Evolutionary conservation across 1,284 basidiomycete genomes (phyloP), one percentile per base, ranked within the genome.

Genomic region (Irpex sp.): DNA sequence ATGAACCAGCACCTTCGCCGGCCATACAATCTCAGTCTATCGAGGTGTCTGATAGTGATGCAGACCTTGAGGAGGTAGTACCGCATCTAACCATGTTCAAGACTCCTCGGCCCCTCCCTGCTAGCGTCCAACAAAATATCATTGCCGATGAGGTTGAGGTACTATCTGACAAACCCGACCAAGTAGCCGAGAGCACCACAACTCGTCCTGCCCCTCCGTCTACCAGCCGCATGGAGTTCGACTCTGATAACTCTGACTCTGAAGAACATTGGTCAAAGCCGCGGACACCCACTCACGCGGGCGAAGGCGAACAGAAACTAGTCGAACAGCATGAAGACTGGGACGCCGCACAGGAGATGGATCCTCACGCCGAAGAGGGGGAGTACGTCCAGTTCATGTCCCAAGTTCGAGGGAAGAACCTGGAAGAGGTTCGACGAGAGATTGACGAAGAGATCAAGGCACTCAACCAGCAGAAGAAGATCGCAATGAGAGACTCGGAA

Each of bases 381-480:
- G 95, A 97, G 71, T 98, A 97, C 75, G 95, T 91, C 15, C 84
- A 87, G 9, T 97, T 98, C 73, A 78, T 98, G 63, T 94, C 95
- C 5, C 89, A 95, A 67, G 90, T 98, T 67, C 93, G 94, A 72
- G 92, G 92, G 15, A 86, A 85, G 64, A 87, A 95, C 72, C 75
- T 97, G 59, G 88, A 91, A 49, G 83, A 89, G 49, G 92, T 97
- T 54, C 84, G 91, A 62, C 81, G 82, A 56, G 96, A 99, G 76
- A 95, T 98, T 60, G 94, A 97, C 72, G 89, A 90, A 59, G 97
- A 99, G 76, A 95, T 99, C 63, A 83, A 83, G 63, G 80, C 82
- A 3, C 79, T 99, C 56, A 89, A 95, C 71, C 83, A 87, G 72
- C 92, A 97, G 75, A 86, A 87, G 72, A 96, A 94, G 74, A 88